phyloP scores from a whole-genome alignment of 192 early-diverging fungal species.

The Entomortierella parvispora region DNA sequence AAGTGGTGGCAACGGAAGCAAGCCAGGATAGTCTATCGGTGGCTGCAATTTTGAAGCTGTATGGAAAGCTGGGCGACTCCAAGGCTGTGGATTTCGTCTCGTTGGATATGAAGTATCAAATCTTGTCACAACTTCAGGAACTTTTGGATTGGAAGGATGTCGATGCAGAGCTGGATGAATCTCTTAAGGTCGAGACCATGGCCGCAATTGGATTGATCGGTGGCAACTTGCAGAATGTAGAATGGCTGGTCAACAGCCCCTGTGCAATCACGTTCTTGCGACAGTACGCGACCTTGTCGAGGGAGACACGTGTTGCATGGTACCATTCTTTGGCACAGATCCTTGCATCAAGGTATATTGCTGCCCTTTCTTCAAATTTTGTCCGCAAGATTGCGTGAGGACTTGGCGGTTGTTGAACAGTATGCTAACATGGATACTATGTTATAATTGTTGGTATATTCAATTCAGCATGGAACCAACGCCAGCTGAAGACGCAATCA shows the following conservation, averaged over 20 bases:
- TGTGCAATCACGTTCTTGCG: conserved; percentile 16
- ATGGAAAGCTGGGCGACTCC: conserved; percentile 33
- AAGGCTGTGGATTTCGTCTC: conserved; percentile 10
- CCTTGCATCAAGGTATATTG: conserved; percentile 25
- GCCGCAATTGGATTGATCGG: conserved; percentile 33
- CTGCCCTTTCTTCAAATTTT: too few species aligned
- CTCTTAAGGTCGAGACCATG: conserved; percentile 22
- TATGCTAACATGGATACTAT: not conserved
- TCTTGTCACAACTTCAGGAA: conserved; percentile 27
- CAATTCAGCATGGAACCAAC: conserved; percentile 13
- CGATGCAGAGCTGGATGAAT: conserved; percentile 20
- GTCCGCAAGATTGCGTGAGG: too few species aligned
- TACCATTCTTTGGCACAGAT: conserved; percentile 45
- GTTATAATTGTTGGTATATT: too few species aligned
- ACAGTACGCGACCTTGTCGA: not conserved
- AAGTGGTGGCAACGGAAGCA: conserved; percentile 16
- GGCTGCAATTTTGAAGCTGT: conserved; percentile 31
- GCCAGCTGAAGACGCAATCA: not conserved
- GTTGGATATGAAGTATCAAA: conserved; percentile 43
- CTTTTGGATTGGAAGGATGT: conserved; percentile 19
- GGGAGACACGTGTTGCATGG: conserved; percentile 35
- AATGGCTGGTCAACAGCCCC: conserved; percentile 21
- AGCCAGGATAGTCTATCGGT: conserved; percentile 15
- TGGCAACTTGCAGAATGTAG: conserved; percentile 34
- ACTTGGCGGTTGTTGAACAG: not conserved